Conservation (phyloP, 2,329 filamentous ascomycete species). For the Phaeosphaeriaceae sp. region DNA sequence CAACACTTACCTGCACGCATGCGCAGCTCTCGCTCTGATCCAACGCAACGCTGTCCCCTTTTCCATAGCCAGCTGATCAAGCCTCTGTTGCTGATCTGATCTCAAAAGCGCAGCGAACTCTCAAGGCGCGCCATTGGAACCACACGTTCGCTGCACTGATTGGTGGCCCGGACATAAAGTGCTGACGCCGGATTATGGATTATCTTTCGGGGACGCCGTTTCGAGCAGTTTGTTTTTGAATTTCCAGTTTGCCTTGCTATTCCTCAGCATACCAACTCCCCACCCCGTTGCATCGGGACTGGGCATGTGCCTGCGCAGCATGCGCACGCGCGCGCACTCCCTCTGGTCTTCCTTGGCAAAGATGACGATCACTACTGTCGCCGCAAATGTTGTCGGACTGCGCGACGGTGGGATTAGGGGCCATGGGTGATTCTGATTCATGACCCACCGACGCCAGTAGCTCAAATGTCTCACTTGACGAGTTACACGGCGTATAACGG, state of each 20-base stretch:
- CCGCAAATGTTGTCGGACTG: background rate
- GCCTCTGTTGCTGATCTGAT: background rate
- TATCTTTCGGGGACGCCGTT: constrained; percentile 10
- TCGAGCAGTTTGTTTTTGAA: background rate
- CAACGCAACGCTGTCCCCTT: background rate
- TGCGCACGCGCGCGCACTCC: background rate
- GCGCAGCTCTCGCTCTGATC: constrained; percentile 1
- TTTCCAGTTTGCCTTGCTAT: background rate
- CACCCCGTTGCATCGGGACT: background rate
- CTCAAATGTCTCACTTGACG: background rate
- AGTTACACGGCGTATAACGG: background rate
- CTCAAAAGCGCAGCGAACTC: background rate
- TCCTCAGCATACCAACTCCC: background rate
- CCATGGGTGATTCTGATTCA: too few species aligned
- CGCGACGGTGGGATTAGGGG: background rate
- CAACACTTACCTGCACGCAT: constrained; percentile 4
- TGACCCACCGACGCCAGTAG: too few species aligned
- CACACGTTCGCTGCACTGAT: constrained; percentile 7
- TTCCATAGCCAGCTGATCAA: background rate
- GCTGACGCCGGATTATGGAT: constrained; percentile 5
- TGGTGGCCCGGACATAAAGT: constrained; percentile 5
- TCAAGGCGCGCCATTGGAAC: background rate
- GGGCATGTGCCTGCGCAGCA: background rate
- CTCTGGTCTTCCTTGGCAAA: background rate
- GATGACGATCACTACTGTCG: background rate